phyloP scores from a whole-genome alignment of 495 filamentous ascomycete species.

The Aspergillus kassunensis region DNA sequence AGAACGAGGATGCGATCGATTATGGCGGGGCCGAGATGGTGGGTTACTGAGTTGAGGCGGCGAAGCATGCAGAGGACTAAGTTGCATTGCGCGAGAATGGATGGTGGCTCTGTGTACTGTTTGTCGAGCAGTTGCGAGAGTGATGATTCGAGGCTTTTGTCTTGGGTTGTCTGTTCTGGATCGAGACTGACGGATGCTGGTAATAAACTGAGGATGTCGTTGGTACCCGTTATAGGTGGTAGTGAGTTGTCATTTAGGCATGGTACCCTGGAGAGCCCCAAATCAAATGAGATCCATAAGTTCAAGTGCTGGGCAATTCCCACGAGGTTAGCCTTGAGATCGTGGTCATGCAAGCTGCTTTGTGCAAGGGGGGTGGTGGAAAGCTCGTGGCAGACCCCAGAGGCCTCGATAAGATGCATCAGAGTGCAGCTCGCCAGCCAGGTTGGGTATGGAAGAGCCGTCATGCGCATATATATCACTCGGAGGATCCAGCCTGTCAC shows the following conservation, averaged over 20 bases:
- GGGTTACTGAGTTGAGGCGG: slow-evolving; percentile 39
- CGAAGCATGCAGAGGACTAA: slow-evolving; percentile 45
- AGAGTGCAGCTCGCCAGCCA: slow-evolving; percentile 49
- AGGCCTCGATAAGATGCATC: slow-evolving; percentile 51
- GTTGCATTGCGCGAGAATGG: slow-evolving; percentile 44
- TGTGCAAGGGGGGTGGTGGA: slow-evolving; percentile 4
- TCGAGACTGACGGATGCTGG: slow-evolving; percentile 35
- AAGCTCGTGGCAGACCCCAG: slow-evolving; percentile 40
- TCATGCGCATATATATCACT: slow-evolving; percentile 44
- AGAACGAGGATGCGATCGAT: slow-evolving; percentile 26
- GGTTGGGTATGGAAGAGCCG: slow-evolving; percentile 40
- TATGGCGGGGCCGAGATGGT: slow-evolving; percentile 23
- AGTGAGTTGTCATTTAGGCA: slow-evolving; percentile 27
- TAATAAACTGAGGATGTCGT: slow-evolving; percentile 34
- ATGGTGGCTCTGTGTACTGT: slow-evolving; percentile 32
- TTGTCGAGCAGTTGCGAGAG: slow-evolving; percentile 24
- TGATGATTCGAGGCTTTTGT: slow-evolving; percentile 26
- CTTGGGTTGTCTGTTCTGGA: slow-evolving; percentile 25
- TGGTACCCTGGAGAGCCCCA: slow-evolving; percentile 43
- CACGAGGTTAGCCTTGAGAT: slow-evolving; percentile 33
- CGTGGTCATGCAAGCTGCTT: slow-evolving; percentile 22
- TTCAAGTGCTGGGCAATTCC: slow-evolving; percentile 45
- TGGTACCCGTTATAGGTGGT: slow-evolving; percentile 28
- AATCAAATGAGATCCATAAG: slow-evolving; percentile 46
- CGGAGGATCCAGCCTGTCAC: slow-evolving; percentile 45